These are phyloP conservation scores for Verbascum thapsus DNA, from an alignment of 257 asterid species.

Conservation along the genomic window DNA sequence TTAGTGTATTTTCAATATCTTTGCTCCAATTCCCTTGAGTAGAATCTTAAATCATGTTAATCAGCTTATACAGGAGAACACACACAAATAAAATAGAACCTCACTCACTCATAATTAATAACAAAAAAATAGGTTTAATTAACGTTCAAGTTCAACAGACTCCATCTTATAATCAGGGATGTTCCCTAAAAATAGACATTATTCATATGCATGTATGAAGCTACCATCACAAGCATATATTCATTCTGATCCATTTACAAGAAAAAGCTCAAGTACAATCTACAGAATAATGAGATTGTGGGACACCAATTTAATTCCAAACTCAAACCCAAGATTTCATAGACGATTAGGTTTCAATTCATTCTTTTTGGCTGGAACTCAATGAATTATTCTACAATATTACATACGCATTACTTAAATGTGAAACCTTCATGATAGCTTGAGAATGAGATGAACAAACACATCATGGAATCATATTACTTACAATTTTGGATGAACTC, in stretches of 20 bases:
- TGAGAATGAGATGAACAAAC: slow-evolving; percentile 12
- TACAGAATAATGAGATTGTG: neutral
- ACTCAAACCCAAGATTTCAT: neutral
- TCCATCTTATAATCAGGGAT: no score
- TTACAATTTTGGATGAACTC: slow-evolving; percentile 79
- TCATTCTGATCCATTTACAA: no score
- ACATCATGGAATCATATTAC: slow-evolving; percentile 21
- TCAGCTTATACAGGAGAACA: no score
- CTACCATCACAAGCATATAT: neutral
- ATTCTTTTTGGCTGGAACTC: neutral
- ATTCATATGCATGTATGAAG: neutral
- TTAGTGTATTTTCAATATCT: neutral
- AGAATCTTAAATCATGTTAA: no score
- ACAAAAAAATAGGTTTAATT: no score
- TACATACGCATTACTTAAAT: neutral
- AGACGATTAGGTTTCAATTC: no score
- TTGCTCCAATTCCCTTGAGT: no score
- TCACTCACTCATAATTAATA: no score
- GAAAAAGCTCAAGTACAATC: neutral
- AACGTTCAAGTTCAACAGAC: no score
- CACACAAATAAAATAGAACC: no score
- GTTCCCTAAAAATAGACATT: no score
- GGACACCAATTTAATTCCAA: slow-evolving; percentile 6
- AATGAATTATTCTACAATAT: neutral
- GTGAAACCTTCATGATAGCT: neutral